These are phyloP conservation scores for Logfia minima DNA, from an alignment of 129 eudicot genomes.

Conservation along the genomic window DNA sequence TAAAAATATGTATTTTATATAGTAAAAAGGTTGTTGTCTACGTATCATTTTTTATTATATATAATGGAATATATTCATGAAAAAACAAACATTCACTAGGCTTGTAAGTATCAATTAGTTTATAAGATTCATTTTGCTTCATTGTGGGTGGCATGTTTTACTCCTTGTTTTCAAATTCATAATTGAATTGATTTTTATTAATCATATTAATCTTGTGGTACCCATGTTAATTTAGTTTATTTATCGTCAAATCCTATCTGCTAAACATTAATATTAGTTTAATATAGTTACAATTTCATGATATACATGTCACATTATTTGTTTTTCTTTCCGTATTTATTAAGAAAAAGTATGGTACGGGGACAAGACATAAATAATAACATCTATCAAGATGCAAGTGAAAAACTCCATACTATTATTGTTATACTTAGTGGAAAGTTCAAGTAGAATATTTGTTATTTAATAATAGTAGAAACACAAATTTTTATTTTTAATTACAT, in stretches of 20 bases:
- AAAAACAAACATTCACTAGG: conserved; percentile 33
- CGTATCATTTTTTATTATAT: background rate
- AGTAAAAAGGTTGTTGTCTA: background rate
- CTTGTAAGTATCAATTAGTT: conserved; percentile 24
- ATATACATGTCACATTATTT: background rate
- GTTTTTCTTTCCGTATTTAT: background rate
- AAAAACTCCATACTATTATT: background rate
- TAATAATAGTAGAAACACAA: too few relatives aligned
- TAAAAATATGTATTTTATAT: background rate
- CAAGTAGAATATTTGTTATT: too few relatives aligned
- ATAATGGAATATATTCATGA: background rate
- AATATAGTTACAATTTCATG: background rate
- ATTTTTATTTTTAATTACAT: too few relatives aligned
- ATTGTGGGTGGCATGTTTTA: conserved; percentile 30
- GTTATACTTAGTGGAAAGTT: background rate
- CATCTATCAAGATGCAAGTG: background rate
- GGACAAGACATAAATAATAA: background rate
- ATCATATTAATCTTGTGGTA: background rate
- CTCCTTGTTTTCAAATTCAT: background rate
- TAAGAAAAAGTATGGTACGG: background rate
- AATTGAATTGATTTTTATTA: too few relatives aligned
- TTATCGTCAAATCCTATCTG: background rate
- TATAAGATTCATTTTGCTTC: conserved; percentile 34
- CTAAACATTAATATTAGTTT: background rate
- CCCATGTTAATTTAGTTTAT: background rate